Percentiles rank a stretch among this genome's conserved stretches.
Conservation (phyloP, 2,329 filamentous ascomycete species). For the Albophoma yamanashiensis region DNA sequence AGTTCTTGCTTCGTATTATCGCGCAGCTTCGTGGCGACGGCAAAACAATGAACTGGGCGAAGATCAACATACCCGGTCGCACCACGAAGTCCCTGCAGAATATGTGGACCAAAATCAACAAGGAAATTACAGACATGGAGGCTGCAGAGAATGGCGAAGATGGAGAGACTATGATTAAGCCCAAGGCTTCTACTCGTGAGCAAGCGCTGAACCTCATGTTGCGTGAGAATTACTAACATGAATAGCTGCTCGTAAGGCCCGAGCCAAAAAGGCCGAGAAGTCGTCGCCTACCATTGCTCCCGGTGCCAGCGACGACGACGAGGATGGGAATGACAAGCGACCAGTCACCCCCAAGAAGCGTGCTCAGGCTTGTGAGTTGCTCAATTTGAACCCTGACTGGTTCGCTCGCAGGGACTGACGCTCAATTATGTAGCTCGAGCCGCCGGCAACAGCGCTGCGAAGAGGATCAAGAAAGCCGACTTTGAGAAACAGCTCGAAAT, state of each 20-base stretch:
- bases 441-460: background rate
- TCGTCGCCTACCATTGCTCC: background rate
- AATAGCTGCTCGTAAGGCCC: slow-evolving; percentile 11
- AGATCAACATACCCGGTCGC: slow-evolving; percentile 24
- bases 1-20: slow-evolving; percentile 25
- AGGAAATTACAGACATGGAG: slow-evolving; percentile 24
- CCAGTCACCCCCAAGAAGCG: background rate
- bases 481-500: background rate
- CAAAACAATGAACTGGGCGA: slow-evolving; percentile 22
- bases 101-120: slow-evolving; percentile 25
- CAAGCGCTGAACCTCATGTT: background rate
- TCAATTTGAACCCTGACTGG: background rate
- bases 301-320: background rate
- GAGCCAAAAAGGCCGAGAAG: slow-evolving; percentile 8
- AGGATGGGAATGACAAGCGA: background rate
- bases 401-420: background rate
- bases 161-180: slow-evolving; percentile 1
- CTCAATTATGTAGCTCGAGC: background rate
- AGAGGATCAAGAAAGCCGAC: background rate
- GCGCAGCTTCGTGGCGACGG: slow-evolving; percentile 20
- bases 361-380: background rate
- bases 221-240: background rate
- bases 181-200: slow-evolving; percentile 12
- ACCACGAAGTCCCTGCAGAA: slow-evolving; percentile 26
- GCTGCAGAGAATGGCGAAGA: slow-evolving; percentile 4